These are phyloP conservation scores for Sporisorium graminicola DNA, from an alignment of 1,284 basidiomycete species.

Conservation along the genomic window DNA sequence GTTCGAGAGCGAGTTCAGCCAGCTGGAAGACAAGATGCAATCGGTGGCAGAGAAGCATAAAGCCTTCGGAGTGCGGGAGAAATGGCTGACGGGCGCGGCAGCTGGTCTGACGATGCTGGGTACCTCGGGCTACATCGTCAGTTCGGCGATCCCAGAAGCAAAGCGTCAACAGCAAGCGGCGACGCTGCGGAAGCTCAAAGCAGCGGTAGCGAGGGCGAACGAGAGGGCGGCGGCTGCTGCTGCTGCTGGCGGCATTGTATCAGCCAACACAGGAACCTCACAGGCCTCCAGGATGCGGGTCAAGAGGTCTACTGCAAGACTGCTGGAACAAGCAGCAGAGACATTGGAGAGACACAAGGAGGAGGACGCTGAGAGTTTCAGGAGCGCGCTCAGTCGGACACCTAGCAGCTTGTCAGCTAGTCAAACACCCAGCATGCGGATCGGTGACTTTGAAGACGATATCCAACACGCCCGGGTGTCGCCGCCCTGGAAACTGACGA, in stretches of 20 bases:
- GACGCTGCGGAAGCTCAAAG: neutral
- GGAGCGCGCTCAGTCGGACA: neutral
- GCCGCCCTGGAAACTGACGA: neutral
- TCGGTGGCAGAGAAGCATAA: neutral
- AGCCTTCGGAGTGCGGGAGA: neutral
- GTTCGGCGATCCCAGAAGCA: conserved; percentile 4
- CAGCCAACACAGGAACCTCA: neutral
- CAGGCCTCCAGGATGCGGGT: neutral
- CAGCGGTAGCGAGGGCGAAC: neutral
- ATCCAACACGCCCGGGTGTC: neutral
- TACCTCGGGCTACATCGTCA: conserved; percentile 11
- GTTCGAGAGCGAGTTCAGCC: conserved; percentile 9
- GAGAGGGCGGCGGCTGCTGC: neutral
- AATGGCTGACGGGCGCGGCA: neutral
- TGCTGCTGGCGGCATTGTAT: neutral
- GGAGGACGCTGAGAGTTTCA: conserved; percentile 9
- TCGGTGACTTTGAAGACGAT: conserved; percentile 8
- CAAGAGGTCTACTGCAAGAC: neutral
- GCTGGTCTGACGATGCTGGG: conserved; percentile 8
- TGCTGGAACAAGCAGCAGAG: neutral
- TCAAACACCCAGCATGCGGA: conserved; percentile 1
- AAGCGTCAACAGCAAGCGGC: neutral
- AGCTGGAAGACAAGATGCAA: conserved; percentile 14
- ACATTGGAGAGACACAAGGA: neutral
- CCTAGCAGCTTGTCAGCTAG: neutral